Percentiles rank a stretch among this genome's conserved stretches.
phyloP scores from a whole-genome alignment of 805 yeast genomes.

The Nakazawaea sp. region DNA sequence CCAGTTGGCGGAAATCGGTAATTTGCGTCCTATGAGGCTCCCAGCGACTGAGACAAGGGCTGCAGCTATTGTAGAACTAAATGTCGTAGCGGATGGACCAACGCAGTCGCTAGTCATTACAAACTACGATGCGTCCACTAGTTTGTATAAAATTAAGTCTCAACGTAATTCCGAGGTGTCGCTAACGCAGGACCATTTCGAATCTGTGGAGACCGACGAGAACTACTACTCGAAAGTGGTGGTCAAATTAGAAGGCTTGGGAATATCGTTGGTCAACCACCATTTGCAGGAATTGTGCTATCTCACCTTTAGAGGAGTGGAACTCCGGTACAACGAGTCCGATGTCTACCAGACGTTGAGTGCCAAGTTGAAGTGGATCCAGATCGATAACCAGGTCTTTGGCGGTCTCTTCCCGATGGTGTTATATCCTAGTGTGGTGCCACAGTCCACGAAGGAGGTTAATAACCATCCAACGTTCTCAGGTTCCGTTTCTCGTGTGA shows the following conservation, averaged over 20 bases:
- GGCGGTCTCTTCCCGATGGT: conserved; percentile 87
- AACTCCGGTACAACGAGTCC: conserved; percentile 73
- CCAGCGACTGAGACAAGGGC: conserved; percentile 36
- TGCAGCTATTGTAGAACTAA: conserved; percentile 65
- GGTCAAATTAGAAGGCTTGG: conserved; percentile 75
- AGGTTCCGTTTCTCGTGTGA: conserved; percentile 74
- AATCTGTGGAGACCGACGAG: conserved; percentile 46
- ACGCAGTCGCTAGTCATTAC: conserved; percentile 82
- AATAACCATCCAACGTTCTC: conserved; percentile 87
- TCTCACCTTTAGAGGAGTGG: conserved; percentile 75
- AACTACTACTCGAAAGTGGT: conserved; percentile 45
- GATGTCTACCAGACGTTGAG: conserved; percentile 77
- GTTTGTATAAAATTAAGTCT: conserved; percentile 57
- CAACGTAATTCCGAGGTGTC: conserved; percentile 24
- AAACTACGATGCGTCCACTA: conserved; percentile 69
- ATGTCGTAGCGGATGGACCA: conserved; percentile 95
- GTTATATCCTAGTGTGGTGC: conserved; percentile 83
- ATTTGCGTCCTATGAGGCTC: conserved; percentile 76
- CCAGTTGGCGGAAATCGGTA: conserved; percentile 90
- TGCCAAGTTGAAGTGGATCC: conserved; percentile 87
- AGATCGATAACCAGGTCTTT: conserved; percentile 84
- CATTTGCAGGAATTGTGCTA: conserved; percentile 75
- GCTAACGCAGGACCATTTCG: conserved; percentile 41
- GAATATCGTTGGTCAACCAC: conserved; percentile 74
- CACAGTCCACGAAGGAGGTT: conserved; percentile 77